These are phyloP conservation scores for Salicornia ramosissima DNA, from an alignment of 148 eudicot genomes.

Conservation along the genomic window DNA sequence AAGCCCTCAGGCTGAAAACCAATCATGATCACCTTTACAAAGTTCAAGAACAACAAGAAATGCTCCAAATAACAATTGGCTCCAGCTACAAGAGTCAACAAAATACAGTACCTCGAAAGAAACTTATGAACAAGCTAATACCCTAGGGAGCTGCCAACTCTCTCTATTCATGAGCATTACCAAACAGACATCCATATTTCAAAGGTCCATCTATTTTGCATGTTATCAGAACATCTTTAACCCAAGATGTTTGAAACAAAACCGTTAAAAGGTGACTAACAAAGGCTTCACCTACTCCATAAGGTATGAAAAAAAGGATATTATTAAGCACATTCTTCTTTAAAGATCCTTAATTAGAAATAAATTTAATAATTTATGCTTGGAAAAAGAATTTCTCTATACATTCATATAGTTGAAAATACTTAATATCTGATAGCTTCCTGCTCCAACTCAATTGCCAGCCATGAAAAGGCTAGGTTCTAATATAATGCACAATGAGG, in stretches of 20 bases:
- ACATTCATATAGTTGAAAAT: background rate
- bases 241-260: background rate
- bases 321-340: background rate
- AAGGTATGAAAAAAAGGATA: background rate
- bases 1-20: no score
- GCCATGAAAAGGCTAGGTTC: background rate
- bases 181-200: background rate
- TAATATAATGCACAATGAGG: no score
- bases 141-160: background rate
- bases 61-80: no score
- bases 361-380: background rate
- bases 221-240: background rate
- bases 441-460: background rate
- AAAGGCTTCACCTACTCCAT: background rate
- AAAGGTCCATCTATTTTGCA: background rate
- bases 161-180: background rate
- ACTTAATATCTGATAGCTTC: background rate
- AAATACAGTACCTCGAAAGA: no score
- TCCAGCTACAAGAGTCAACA: no score
- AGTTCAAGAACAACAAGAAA: no score
- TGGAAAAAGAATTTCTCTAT: background rate
- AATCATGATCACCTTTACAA: no score
- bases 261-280: background rate
- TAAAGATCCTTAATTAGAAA: no score
- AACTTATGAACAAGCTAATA: background rate